phyloP scores from a whole-genome alignment of 768 basidiomycete species.

The Termitomyces sp. region DNA sequence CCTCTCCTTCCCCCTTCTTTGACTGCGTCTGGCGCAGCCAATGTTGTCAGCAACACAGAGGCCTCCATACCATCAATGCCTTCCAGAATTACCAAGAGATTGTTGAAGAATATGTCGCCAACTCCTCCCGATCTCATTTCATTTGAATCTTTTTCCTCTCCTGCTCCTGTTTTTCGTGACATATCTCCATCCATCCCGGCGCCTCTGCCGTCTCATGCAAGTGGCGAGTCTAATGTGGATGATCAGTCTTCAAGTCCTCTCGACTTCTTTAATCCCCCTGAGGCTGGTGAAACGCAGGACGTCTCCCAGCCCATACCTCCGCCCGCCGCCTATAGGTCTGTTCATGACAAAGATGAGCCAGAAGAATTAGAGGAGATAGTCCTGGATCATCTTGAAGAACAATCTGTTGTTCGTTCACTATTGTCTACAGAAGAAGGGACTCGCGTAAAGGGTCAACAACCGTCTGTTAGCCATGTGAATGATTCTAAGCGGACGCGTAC shows the following conservation, averaged over 20 bases:
- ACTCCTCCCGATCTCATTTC: constrained; percentile 25
- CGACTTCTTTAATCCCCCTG: background rate
- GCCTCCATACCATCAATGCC: background rate
- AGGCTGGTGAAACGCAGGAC: background rate
- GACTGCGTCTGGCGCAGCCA: background rate
- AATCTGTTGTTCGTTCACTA: background rate
- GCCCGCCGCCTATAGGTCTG: background rate
- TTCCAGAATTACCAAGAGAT: background rate
- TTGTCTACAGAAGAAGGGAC: constrained; percentile 1
- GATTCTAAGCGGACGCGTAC: background rate
- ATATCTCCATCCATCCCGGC: constrained; percentile 11
- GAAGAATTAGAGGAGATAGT: background rate
- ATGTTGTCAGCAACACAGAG: background rate
- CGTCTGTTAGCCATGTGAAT: background rate
- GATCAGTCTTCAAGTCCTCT: background rate
- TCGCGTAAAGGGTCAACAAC: background rate
- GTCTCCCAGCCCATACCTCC: background rate
- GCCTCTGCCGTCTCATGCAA: background rate
- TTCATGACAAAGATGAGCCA: background rate
- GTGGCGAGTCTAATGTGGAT: background rate
- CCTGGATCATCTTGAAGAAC: constrained; percentile 4
- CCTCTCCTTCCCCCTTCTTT: background rate
- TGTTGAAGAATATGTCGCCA: background rate
- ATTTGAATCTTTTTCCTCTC: constrained; percentile 35
- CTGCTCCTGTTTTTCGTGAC: constrained; percentile 14